Evolutionary conservation across 768 basidiomycete species (phyloP).

Genomic region (Termitomyces titanicus): DNA sequence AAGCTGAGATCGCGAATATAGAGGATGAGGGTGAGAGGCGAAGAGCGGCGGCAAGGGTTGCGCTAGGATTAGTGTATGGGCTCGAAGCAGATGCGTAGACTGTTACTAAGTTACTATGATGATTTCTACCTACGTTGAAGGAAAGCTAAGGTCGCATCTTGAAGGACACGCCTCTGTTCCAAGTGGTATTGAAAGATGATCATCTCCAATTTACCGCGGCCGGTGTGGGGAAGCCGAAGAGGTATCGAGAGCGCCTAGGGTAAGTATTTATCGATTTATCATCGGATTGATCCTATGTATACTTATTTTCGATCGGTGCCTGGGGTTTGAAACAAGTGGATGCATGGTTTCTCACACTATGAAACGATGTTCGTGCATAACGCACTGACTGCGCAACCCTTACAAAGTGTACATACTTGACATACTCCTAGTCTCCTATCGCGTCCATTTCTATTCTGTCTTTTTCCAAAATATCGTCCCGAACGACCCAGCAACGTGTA

Average conservation of each 20-base stretch:
- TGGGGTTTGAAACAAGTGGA: constrained; percentile 10
- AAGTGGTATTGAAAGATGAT: too few relatives aligned
- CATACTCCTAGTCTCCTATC: background rate
- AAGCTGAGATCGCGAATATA: constrained; percentile 71
- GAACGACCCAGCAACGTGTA: background rate
- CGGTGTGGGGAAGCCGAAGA: too few relatives aligned
- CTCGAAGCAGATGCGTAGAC: constrained; percentile 30
- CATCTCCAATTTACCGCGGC: too few relatives aligned
- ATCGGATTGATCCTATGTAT: constrained; percentile 3
- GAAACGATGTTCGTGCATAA: constrained; percentile 10
- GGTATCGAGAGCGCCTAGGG: too few relatives aligned
- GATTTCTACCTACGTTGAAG: too few relatives aligned
- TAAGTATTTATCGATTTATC: too few relatives aligned
- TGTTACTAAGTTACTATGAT: too few relatives aligned
- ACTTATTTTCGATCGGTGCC: constrained; percentile 11
- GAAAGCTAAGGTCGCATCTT: too few relatives aligned
- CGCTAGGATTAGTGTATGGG: constrained; percentile 71
- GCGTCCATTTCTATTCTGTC: background rate
- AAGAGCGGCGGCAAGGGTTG: constrained; percentile 67
- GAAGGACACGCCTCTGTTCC: too few relatives aligned
- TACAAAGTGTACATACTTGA: background rate
- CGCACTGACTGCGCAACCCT: background rate
- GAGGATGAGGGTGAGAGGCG: constrained; percentile 58
- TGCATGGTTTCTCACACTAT: constrained; percentile 11
- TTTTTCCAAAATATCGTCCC: background rate